Evolutionary conservation across 768 basidiomycete genomes (phyloP), one percentile per base, ranked within the genome.

Genomic region (Zangia roseola): DNA sequence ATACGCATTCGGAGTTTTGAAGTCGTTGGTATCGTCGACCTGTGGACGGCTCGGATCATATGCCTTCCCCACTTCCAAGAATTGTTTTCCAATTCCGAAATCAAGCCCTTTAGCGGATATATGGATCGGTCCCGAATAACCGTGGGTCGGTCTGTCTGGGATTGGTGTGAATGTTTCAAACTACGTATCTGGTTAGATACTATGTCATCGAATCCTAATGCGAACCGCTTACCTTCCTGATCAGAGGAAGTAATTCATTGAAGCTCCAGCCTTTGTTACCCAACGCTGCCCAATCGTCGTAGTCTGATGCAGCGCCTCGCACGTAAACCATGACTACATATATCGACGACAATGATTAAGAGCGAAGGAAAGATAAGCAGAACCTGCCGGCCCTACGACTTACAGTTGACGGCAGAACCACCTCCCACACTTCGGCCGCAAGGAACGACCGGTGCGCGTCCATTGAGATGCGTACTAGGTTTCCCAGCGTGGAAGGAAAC

Each of bases 241-340:
- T 53, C 12, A 84, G 64, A 0, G 84, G 83, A 23, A 85, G 74
- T 4, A 87, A 56, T 19, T 79, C 68, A 43, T 71, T 70, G 1
- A 80, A 78, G 5, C 81, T 71, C 84, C 84, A 87, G 1, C 83
- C 84, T 2, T 74, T 63, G 58, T 84, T 85, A 3, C 70, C 71
- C 21, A 77, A 63, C 3, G 69, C 60, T 1, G 35, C 53, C 84
- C 83, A 85, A 39, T 79, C 80, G 52, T 87, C 81, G 43, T 79
- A 84, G 57, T 87, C 84, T 0, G 82, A 84, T 1, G 80, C 77
- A 7, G 78, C 64, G 13, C 81, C 77, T 21, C 84, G 76, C 1
- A 74, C 77, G 52, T 84, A 86, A 70, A 79, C 72, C 59, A 73
- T 72, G 56, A 67, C 74, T 63, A 13, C 14, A 43, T 12, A 34